Evolutionary conservation across 225 moss, liverwort and hornwort genomes (phyloP).

Genomic region (Pseudoscleropodium purum): DNA sequence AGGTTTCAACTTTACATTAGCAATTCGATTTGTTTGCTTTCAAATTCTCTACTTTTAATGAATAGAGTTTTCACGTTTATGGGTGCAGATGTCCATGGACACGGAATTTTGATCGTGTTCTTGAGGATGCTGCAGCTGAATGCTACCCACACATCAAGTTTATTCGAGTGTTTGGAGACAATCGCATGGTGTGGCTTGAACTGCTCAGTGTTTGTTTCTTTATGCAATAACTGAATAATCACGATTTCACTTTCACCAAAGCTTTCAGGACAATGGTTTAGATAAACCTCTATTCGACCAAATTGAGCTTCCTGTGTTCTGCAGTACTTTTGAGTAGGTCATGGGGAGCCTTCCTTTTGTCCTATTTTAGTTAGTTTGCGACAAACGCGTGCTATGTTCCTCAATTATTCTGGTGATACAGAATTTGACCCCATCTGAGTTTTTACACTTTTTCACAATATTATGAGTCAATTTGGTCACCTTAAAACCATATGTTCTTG

Average conservation of each 20-base stretch:
- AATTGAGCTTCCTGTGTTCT: neutral
- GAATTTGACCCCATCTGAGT: neutral
- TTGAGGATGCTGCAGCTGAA: conserved; percentile 78
- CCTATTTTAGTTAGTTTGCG: neutral
- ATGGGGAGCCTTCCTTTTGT: neutral
- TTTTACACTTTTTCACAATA: neutral
- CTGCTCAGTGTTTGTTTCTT: neutral
- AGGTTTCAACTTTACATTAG: neutral
- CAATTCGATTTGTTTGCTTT: neutral
- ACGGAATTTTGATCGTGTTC: conserved; percentile 58
- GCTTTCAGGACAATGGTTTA: neutral
- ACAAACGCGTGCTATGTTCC: neutral
- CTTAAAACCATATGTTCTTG: neutral
- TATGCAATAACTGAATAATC: neutral
- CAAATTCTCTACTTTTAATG: neutral
- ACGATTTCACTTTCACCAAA: neutral
- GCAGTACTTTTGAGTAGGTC: neutral
- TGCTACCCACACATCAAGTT: conserved; percentile 80
- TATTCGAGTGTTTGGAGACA: conserved; percentile 39
- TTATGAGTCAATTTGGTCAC: neutral
- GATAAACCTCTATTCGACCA: neutral
- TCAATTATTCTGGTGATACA: neutral
- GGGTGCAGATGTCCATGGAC: conserved; percentile 74
- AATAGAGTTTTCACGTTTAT: neutral
- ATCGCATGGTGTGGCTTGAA: neutral